Evolutionary conservation across 768 basidiomycete genomes (phyloP).

Genomic region (Podaxis sp.): DNA sequence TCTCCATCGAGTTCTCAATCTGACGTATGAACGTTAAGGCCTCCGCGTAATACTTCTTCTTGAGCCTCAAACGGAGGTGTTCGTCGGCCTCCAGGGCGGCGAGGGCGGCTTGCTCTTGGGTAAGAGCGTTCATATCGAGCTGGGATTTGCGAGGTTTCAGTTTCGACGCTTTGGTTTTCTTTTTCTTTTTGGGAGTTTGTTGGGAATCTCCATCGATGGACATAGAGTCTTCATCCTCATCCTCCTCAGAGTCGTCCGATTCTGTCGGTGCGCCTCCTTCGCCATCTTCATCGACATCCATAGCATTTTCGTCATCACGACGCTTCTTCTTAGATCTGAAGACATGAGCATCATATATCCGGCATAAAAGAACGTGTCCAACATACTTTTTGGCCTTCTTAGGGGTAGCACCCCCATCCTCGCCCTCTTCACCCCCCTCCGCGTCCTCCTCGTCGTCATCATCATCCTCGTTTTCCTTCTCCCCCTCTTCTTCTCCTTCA

Average conservation of each 20-base stretch:
- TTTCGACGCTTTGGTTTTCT: conserved; percentile 43
- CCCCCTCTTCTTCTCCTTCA: conserved; percentile 33
- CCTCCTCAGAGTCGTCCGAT: conserved; percentile 36
- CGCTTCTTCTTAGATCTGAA: conserved; percentile 28
- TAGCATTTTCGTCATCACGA: conserved; percentile 39
- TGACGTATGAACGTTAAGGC: conserved; percentile 77
- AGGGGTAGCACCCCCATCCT: not conserved
- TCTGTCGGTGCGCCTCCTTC: conserved; percentile 36
- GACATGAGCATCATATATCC: conserved; percentile 4
- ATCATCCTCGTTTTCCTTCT: conserved; percentile 32
- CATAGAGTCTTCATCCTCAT: conserved; percentile 31
- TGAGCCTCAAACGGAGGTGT: conserved; percentile 63
- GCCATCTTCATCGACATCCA: conserved; percentile 54
- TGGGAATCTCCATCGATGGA: conserved; percentile 37
- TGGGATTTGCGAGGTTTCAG: conserved; percentile 66
- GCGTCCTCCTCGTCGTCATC: conserved; percentile 17
- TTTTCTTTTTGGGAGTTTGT: conserved; percentile 36
- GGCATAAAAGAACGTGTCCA: not conserved
- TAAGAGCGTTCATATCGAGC: conserved; percentile 65
- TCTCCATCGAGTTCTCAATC: conserved; percentile 63
- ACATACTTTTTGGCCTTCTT: conserved; percentile 36
- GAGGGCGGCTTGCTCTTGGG: conserved; percentile 69
- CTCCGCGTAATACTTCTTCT: conserved; percentile 86
- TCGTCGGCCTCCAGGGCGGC: conserved; percentile 68
- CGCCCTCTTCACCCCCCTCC: conserved; percentile 23